Base-by-base conservation (phyloP, 2,329 filamentous ascomycete genomes). In the Aspergillus uvarum region DNA sequence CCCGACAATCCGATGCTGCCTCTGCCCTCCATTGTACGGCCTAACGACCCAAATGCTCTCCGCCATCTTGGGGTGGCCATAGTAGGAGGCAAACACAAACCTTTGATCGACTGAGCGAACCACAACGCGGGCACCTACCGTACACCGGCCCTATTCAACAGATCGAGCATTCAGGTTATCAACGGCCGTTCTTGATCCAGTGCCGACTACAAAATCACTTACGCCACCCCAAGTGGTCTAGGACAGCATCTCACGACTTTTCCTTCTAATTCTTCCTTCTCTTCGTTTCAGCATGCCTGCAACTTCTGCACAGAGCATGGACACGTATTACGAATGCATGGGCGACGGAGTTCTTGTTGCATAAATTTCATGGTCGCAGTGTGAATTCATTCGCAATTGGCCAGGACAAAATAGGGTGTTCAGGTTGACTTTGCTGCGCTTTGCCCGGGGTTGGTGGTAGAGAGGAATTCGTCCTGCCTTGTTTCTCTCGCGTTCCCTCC, bases 1-100 rank as follows among this genome's bases (percentile, higher is more conserved):
- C 89, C 89, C 0, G 91, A 96, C 63, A 95, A 95, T 68, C 95
- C 93, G 0, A 93, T 96, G 88, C 78, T 97, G n/a, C 93, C 95
- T 0, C 89, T 93, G 1, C 87, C 89, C 63, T 88, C 85, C 7
- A 95, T 99, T 63, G 86, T 98, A 59, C 83, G 90, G 54, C 87
- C 91, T 5, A 88, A 85, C 62, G 93, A 98, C 72, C 87, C 81
- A 35, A 81, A 84, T 53, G 86, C 86, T 32, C 77, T 89, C 55
- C 78, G 82, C 52, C 80, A 82, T 56, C 72, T 89, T 19, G 87
- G 87, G 4, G 83, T 89, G 62, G 82, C 85, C 2, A 83, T 88
- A 64, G 85, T 89, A 7, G 85, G 85, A 6, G 83, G 84, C 21
- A 79, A 82, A 52, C 82, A 86, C 68, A 88, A 87, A 68, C 84